Conservation (phyloP, 1,284 basidiomycete genomes). For the Rhodotorula sp. region DNA sequence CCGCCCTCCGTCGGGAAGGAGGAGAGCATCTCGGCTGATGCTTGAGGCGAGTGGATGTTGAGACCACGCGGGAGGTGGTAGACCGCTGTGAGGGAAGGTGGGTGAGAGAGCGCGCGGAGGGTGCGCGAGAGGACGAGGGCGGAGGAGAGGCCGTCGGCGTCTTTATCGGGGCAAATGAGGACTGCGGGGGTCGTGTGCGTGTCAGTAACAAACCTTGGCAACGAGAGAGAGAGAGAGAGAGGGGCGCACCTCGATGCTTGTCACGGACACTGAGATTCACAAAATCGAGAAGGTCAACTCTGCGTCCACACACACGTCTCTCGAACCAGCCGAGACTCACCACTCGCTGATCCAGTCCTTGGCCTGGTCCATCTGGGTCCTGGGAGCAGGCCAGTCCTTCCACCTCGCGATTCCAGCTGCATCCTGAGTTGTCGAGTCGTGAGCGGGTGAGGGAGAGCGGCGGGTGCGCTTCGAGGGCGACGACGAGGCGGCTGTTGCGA, state of each 20-base stretch:
- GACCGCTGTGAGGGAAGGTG: slow-evolving; percentile 27
- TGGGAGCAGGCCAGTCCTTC: slow-evolving; percentile 40
- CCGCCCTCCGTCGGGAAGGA: slow-evolving; percentile 13
- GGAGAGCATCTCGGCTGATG: slow-evolving; percentile 25
- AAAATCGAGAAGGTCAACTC: not conserved
- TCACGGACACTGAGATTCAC: slow-evolving; percentile 12
- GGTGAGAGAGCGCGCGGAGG: slow-evolving; percentile 32
- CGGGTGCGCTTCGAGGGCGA: not conserved
- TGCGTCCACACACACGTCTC: not conserved
- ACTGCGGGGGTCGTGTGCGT: not conserved
- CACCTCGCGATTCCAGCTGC: slow-evolving; percentile 20
- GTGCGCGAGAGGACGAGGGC: slow-evolving; percentile 28
- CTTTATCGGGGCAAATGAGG: slow-evolving; percentile 40
- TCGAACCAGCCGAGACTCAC: slow-evolving; percentile 5
- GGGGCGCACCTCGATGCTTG: slow-evolving; percentile 15
- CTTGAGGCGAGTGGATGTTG: slow-evolving; percentile 31
- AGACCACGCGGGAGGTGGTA: slow-evolving; percentile 37
- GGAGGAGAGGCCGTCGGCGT: slow-evolving; percentile 40
- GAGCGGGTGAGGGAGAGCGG: not conserved
- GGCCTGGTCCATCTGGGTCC: slow-evolving; percentile 22
- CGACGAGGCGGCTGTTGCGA: not conserved
- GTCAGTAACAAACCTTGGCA: too few species aligned
- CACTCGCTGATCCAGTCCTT: slow-evolving; percentile 31
- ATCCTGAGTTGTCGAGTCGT: not conserved
- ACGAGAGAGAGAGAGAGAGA: too few species aligned